phyloP scores from a whole-genome alignment of 768 basidiomycete species.

The Paxillus ammoniavirescens region DNA sequence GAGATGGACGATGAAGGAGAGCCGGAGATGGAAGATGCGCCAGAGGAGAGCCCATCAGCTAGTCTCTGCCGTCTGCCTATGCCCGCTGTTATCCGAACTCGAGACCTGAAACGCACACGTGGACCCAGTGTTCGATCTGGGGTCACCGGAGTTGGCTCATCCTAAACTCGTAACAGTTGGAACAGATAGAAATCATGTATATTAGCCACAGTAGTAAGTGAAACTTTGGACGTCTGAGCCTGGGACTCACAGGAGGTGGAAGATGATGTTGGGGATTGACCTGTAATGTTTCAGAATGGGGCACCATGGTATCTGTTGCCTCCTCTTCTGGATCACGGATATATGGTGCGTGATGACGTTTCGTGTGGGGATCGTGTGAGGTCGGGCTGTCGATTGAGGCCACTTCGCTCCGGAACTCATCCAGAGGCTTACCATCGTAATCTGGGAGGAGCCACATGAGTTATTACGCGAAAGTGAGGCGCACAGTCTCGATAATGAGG shows the following conservation, averaged over 20 bases:
- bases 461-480: not conserved
- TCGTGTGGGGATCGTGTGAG: conserved; percentile 1
- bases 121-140: conserved; percentile 12
- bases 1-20: conserved; percentile 83
- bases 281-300: not conserved
- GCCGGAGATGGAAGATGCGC: conserved; percentile 46
- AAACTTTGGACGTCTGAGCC: not conserved
- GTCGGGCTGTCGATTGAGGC: not conserved
- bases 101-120: conserved; percentile 66
- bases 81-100: conserved; percentile 77
- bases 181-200: not conserved
- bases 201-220: not conserved
- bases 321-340: conserved; percentile 13
- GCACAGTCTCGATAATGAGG: not conserved
- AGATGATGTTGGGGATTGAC: not conserved
- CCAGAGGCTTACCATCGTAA: not conserved
- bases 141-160: conserved; percentile 7
- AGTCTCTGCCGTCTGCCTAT: conserved; percentile 45
- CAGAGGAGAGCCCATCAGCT: conserved; percentile 23
- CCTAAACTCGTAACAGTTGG: conserved; percentile 6
- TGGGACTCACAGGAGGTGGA: conserved; percentile 16
- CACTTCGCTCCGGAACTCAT: conserved; percentile 11
- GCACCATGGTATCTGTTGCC: not conserved
- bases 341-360: not conserved
- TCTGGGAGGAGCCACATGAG: conserved; percentile 14